phyloP scores from a whole-genome alignment of 805 yeast species.

The Brettanomyces naardenensis region DNA sequence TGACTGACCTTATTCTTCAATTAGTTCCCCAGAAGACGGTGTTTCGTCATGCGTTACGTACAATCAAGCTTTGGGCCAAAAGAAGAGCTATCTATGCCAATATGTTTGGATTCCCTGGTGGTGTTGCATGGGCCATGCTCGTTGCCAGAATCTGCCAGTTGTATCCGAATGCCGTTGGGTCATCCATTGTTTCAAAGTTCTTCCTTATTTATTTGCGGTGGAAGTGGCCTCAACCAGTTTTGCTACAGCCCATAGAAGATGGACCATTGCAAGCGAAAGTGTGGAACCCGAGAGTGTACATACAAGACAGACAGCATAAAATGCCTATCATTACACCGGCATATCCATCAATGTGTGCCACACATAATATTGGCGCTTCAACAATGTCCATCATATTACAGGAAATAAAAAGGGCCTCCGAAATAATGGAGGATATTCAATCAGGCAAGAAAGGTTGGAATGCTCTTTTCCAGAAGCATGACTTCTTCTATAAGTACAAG shows the following conservation, averaged over 20 bases:
- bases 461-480: conserved; percentile 69
- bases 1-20: conserved; percentile 85
- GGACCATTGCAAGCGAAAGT: conserved; percentile 94
- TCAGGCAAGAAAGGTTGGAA: conserved; percentile 63
- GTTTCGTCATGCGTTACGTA: conserved; percentile 85
- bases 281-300: conserved; percentile 92
- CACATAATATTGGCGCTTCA: conserved; percentile 87
- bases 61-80: conserved; percentile 95
- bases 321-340: conserved; percentile 99
- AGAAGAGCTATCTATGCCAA: conserved; percentile 91
- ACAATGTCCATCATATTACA: conserved; percentile 73
- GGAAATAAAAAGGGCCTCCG: conserved; percentile 76
- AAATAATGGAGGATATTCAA: conserved; percentile 60
- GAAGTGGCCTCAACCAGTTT: conserved; percentile 98
- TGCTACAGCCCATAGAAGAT: conserved; percentile 88
- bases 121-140: conserved; percentile 99
- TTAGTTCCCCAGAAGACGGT: conserved; percentile 90
- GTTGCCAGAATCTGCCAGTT: conserved; percentile 97
- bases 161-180: conserved; percentile 92
- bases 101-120: conserved; percentile 97
- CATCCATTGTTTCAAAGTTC: conserved; percentile 84
- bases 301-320: conserved; percentile 80
- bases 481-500: conserved; percentile 76
- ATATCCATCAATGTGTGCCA: conserved; percentile 98
- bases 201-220: conserved; percentile 81